phyloP scores from a whole-genome alignment of 371 early-diverging fungal genomes.

The Homolaphlyctis polyrhiza region DNA sequence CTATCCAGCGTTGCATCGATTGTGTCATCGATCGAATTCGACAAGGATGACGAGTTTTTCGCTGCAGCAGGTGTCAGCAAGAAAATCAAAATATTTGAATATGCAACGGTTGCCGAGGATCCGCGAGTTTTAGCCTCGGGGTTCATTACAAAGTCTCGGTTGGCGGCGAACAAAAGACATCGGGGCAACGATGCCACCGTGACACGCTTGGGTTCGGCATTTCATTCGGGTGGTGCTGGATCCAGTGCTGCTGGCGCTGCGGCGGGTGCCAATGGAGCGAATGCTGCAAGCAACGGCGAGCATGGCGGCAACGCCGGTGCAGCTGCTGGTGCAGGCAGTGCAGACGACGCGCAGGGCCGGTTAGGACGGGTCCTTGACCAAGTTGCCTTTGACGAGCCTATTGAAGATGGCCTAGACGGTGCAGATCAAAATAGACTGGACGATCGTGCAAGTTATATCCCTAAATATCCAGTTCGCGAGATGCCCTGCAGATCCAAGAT shows the following conservation, averaged over 20 bases:
- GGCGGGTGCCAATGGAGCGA: not conserved
- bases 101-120: slow-evolving; percentile 53
- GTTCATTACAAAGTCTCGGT: not conserved
- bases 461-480: slow-evolving; percentile 62
- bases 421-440: not conserved
- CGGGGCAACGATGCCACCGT: too few species aligned
- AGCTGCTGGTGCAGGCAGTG: not conserved
- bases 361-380: not conserved
- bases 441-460: slow-evolving; percentile 13
- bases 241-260: not conserved
- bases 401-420: slow-evolving; percentile 28
- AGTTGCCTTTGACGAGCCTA: slow-evolving; percentile 21
- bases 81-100: slow-evolving; percentile 88
- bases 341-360: too few species aligned
- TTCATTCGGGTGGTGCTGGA: not conserved
- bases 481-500: slow-evolving; percentile 57
- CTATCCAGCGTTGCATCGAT: slow-evolving; percentile 60
- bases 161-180: too few species aligned
- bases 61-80: slow-evolving; percentile 90
- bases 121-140: slow-evolving; percentile 17
- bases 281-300: not conserved
- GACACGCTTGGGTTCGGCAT: too few species aligned
- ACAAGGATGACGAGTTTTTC: slow-evolving; percentile 84
- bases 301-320: not conserved
- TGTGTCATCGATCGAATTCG: slow-evolving; percentile 89